Conservation (phyloP, 768 basidiomycete genomes). For the Kwoniella bestiolae region DNA sequence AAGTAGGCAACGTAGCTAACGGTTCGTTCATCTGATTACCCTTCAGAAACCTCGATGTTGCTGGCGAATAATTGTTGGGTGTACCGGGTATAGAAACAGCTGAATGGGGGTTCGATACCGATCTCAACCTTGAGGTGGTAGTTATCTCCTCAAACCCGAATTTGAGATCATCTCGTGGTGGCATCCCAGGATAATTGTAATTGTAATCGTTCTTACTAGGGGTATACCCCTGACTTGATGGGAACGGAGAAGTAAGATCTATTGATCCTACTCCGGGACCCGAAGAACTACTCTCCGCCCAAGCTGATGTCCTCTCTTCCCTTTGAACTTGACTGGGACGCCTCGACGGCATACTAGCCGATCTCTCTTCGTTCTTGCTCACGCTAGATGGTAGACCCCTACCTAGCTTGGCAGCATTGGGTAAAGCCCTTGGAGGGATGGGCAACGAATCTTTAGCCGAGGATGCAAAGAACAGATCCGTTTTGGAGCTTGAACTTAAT, state of each 20-base stretch:
- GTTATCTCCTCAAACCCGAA: conserved; percentile 19
- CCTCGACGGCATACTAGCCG: conserved; percentile 6
- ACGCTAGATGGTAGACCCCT: conserved; percentile 26
- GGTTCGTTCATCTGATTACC: conserved; percentile 9
- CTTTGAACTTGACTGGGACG: background rate
- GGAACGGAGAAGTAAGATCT: conserved; percentile 18
- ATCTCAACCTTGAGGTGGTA: conserved; percentile 15
- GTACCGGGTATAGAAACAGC: background rate
- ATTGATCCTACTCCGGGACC: conserved; percentile 2
- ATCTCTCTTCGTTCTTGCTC: conserved; percentile 12
- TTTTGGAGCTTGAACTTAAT: conserved; percentile 45
- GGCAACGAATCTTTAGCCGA: conserved; percentile 36
- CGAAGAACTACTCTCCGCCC: conserved; percentile 10
- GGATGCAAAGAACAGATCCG: conserved; percentile 52
- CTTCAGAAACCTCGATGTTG: conserved; percentile 13
- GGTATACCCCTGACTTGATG: conserved; percentile 15
- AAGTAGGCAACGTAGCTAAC: conserved; percentile 16
- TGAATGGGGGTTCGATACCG: conserved; percentile 9
- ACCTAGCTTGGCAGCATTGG: conserved; percentile 21
- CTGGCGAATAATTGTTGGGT: conserved; percentile 8
- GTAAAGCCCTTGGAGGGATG: conserved; percentile 49
- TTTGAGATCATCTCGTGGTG: background rate
- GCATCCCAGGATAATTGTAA: conserved; percentile 2
- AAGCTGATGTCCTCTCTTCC: background rate
- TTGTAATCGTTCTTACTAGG: too few relatives aligned